phyloP scores from a whole-genome alignment of 225 moss, liverwort and hornwort species.

The Antitrichia curtipendula region DNA sequence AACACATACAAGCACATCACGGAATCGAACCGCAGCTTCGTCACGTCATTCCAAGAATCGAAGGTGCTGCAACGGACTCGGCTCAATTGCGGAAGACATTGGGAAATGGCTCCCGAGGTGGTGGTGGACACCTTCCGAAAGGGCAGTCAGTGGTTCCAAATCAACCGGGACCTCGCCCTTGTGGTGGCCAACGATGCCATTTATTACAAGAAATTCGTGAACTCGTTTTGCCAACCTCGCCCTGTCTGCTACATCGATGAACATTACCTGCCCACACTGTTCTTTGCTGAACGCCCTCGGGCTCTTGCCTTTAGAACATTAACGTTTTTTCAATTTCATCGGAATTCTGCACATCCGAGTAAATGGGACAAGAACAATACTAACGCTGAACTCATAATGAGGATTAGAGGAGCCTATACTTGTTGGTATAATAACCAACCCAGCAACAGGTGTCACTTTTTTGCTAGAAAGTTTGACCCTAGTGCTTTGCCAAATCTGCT shows the following conservation, averaged over 20 bases:
- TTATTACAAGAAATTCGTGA: background rate
- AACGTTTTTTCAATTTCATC: background rate
- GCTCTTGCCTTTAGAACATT: background rate
- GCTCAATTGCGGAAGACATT: background rate
- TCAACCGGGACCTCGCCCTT: background rate
- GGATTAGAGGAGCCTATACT: background rate
- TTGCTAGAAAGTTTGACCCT: slow-evolving; percentile 2
- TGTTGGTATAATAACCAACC: background rate
- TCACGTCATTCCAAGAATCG: background rate
- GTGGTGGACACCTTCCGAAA: background rate
- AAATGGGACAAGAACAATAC: background rate
- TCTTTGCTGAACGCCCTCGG: background rate
- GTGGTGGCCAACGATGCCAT: background rate
- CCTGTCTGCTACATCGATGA: slow-evolving; percentile 4
- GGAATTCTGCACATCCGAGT: background rate
- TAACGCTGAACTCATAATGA: background rate
- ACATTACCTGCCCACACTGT: background rate
- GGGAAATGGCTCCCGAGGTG: background rate
- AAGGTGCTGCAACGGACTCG: background rate
- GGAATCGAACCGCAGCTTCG: background rate
- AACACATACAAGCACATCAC: background rate
- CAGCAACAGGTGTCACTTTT: background rate
- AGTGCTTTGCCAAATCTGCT: background rate
- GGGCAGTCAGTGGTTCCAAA: slow-evolving; percentile 18
- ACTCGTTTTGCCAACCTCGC: background rate